Percentiles rank a stretch among this genome's conserved stretches.
phyloP scores from a whole-genome alignment of 257 asterid genomes.

The Mentha longifolia region DNA sequence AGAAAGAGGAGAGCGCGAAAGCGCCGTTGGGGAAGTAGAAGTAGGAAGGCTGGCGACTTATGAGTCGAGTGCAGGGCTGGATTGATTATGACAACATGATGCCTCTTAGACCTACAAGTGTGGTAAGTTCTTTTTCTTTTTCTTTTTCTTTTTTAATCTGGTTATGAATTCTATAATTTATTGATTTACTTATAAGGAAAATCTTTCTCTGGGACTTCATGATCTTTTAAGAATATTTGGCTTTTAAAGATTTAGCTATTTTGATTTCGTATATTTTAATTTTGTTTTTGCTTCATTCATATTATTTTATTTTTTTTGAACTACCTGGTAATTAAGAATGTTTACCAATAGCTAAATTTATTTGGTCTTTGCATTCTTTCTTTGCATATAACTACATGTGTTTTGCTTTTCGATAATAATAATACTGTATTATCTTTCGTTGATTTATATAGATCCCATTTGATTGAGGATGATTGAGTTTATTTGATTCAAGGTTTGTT shows the following conservation, averaged over 20 bases:
- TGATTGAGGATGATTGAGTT: too few relatives aligned
- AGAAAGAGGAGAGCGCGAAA: constrained; percentile 77
- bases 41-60: constrained; percentile 44
- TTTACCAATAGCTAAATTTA: background rate
- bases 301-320: background rate
- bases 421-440: too few relatives aligned
- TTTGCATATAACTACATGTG: too few relatives aligned
- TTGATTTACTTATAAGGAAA: background rate
- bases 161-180: background rate
- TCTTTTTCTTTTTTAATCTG: background rate
- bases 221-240: background rate
- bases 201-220: background rate
- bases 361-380: too few relatives aligned
- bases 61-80: constrained; percentile 33
- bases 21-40: constrained; percentile 69
- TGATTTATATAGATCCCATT: too few relatives aligned
- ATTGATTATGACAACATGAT: background rate
- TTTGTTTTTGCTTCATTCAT: background rate
- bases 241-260: background rate
- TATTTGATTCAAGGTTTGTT: too few relatives aligned
- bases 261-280: background rate
- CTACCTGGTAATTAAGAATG: background rate
- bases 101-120: background rate
- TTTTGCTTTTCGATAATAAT: too few relatives aligned
- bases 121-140: background rate